Percentiles rank a stretch among this genome's conserved stretches.
These are phyloP conservation scores for Cylindrotheca closterium DNA, from an alignment of 108 stramenopile genomes.

Conservation along the genomic window DNA sequence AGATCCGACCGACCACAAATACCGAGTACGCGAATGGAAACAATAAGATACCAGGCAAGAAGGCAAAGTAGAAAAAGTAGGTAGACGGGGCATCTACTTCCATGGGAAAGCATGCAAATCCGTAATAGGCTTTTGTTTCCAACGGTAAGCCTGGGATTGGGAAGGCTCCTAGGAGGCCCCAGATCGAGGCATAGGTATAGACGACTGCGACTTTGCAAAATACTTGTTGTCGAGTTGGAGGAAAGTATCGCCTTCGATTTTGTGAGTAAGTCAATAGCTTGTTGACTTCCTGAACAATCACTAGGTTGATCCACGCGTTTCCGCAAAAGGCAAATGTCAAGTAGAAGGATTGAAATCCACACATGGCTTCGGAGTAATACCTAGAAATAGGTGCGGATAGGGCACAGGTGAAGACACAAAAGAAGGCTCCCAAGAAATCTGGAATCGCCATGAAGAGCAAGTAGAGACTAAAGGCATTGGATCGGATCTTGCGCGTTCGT, in stretches of 20 bases:
- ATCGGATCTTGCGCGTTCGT: slow-evolving; percentile 5
- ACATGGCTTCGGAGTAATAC: slow-evolving; percentile 12
- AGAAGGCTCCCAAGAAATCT: slow-evolving; percentile 16
- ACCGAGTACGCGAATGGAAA: background rate
- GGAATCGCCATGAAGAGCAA: slow-evolving; percentile 20
- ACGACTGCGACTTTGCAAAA: background rate
- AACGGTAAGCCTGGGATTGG: slow-evolving; percentile 7
- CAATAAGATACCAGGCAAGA: background rate
- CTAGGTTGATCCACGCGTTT: slow-evolving; percentile 30
- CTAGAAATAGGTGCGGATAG: background rate
- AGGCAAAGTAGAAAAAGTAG: background rate
- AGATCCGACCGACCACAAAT: background rate
- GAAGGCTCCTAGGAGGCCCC: slow-evolving; percentile 7
- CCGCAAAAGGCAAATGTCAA: slow-evolving; percentile 15
- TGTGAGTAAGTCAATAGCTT: slow-evolving; percentile 12
- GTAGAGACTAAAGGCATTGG: slow-evolving; percentile 25
- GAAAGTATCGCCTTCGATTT: slow-evolving; percentile 4
- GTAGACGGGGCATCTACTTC: slow-evolving; percentile 1
- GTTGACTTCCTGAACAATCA: slow-evolving; percentile 22
- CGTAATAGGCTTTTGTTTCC: background rate
- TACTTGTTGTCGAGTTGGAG: slow-evolving; percentile 14
- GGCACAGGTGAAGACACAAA: slow-evolving; percentile 20
- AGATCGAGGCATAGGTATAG: slow-evolving; percentile 12
- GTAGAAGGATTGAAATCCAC: slow-evolving; percentile 28
- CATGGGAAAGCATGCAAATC: slow-evolving; percentile 12